Evolutionary conservation across 2,329 filamentous ascomycete species (phyloP).

Genomic region (Cyclaneusma minus): DNA sequence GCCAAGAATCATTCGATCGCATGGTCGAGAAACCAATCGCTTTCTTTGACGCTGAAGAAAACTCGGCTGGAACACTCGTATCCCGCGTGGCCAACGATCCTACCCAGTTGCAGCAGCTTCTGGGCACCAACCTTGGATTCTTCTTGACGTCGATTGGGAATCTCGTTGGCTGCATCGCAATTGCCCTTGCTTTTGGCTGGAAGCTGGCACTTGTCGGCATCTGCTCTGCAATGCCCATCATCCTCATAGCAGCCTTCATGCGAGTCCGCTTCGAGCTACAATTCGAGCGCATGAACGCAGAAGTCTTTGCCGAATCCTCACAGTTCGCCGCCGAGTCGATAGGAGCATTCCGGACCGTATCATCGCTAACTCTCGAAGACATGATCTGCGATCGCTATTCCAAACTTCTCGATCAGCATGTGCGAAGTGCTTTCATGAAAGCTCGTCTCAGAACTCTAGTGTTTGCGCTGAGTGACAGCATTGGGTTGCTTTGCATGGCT

Average conservation of each 20-base stretch:
- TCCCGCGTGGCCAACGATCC: slow-evolving; percentile 30
- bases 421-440: slow-evolving; percentile 29
- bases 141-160: slow-evolving; percentile 22
- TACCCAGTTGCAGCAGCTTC: slow-evolving; percentile 31
- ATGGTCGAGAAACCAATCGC: slow-evolving; percentile 25
- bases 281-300: slow-evolving; percentile 39
- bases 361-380: slow-evolving; percentile 44
- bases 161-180: slow-evolving; percentile 45
- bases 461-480: slow-evolving; percentile 37
- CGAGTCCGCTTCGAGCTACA: slow-evolving; percentile 37
- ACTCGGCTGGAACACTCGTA: slow-evolving; percentile 30
- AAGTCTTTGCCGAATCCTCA: slow-evolving; percentile 43
- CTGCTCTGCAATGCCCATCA: slow-evolving; percentile 38
- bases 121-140: slow-evolving; percentile 30
- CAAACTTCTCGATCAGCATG: slow-evolving; percentile 28
- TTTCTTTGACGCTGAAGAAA: slow-evolving; percentile 27
- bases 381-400: slow-evolving; percentile 35
- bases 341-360: slow-evolving; percentile 44
- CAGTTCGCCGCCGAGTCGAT: slow-evolving; percentile 49
- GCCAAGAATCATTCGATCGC: slow-evolving; percentile 27
- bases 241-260: slow-evolving; percentile 28
- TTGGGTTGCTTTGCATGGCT: slow-evolving; percentile 40
- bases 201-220: slow-evolving; percentile 55
- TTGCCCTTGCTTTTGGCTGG: slow-evolving; percentile 62
- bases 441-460: slow-evolving; percentile 31